These are phyloP conservation scores for Aspergillus nomiae DNA, from an alignment of 2,329 filamentous ascomycete genomes.

Conservation along the genomic window DNA sequence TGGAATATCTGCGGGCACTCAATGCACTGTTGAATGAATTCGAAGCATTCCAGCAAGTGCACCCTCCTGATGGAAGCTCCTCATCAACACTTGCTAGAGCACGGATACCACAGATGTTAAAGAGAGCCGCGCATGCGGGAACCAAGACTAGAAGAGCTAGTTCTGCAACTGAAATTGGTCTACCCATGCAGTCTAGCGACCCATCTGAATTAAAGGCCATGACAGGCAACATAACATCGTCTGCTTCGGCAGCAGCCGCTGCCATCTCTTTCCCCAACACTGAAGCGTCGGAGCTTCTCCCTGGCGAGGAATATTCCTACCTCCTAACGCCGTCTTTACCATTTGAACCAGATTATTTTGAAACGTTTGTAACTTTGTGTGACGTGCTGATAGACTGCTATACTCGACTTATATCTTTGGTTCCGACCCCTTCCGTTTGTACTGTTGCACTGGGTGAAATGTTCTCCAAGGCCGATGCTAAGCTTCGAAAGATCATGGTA, in stretches of 20 bases:
- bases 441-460: constrained; percentile 72
- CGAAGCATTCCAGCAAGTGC: constrained; percentile 86
- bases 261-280: constrained; percentile 47
- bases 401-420: constrained; percentile 71
- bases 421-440: constrained; percentile 75
- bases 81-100: constrained; percentile 73
- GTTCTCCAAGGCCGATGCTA: constrained; percentile 86
- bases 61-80: constrained; percentile 72
- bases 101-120: constrained; percentile 81
- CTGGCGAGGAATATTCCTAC: constrained; percentile 84
- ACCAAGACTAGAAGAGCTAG: constrained; percentile 61
- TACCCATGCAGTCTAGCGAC: constrained; percentile 54
- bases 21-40: constrained; percentile 88
- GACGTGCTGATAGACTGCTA: constrained; percentile 95
- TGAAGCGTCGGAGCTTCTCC: constrained; percentile 64
- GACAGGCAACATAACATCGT: constrained; percentile 42
- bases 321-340: constrained; percentile 89
- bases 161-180: constrained; percentile 61
- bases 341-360: constrained; percentile 96
- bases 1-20: constrained; percentile 84
- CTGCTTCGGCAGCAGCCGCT: constrained; percentile 38
- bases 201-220: constrained; percentile 51
- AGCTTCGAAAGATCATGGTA: constrained; percentile 84
- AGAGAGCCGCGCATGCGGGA: constrained; percentile 60
- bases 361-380: constrained; percentile 93